Conservation (phyloP, 1,284 basidiomycete species). For the Bondarzewia mesenterica region DNA sequence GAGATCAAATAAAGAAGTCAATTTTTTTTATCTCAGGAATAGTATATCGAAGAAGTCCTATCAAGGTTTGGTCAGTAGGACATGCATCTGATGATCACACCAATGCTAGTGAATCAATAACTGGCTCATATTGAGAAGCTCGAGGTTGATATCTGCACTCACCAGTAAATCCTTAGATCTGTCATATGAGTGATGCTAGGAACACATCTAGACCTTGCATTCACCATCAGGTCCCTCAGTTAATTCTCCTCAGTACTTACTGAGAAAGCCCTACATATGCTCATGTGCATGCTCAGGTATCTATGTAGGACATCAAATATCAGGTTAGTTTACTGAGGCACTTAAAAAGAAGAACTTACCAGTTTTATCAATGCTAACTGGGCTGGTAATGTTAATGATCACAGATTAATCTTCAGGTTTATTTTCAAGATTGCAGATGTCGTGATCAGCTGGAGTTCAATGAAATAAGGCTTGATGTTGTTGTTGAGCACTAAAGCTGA, state of each 20-base stretch:
- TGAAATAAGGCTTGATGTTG: conserved; percentile 19
- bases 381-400: conserved; percentile 1
- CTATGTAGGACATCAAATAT: conserved; percentile 28
- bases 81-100: too few relatives aligned
- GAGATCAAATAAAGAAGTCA: too few relatives aligned
- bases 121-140: too few relatives aligned
- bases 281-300: conserved; percentile 31
- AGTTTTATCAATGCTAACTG: background rate
- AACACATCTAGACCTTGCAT: background rate
- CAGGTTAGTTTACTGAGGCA: background rate
- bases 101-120: too few relatives aligned
- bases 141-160: too few relatives aligned
- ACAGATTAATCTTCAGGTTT: conserved; percentile 2
- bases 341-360: too few relatives aligned
- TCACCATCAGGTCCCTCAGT: too few relatives aligned
- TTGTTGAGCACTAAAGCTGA: conserved; percentile 25
- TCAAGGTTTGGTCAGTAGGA: too few relatives aligned
- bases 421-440: conserved; percentile 7
- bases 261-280: conserved; percentile 29
- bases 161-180: too few relatives aligned
- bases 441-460: conserved; percentile 22
- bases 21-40: too few relatives aligned
- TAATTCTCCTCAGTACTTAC: conserved; percentile 12
- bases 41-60: too few relatives aligned
- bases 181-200: too few relatives aligned